These are phyloP conservation scores for Lachnellula occidentalis DNA, from an alignment of 2,329 filamentous ascomycete species.

Conservation along the genomic window DNA sequence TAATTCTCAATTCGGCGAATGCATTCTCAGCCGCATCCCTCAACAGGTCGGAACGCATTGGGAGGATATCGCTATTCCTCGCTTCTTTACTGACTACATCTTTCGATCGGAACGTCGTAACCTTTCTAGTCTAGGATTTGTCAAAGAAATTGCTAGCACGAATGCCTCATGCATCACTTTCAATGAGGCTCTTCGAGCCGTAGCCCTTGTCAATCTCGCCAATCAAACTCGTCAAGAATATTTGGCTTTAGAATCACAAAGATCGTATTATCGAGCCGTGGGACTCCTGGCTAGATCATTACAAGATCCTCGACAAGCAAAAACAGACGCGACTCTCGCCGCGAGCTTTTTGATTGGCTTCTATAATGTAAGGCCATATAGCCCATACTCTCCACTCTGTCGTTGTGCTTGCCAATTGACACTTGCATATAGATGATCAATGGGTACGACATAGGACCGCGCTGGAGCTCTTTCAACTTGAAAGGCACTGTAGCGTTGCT, in stretches of 20 bases:
- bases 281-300: background rate
- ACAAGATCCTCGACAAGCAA: background rate
- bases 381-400: background rate
- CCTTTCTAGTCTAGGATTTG: background rate
- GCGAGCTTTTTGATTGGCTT: background rate
- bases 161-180: background rate
- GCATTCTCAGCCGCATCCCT: background rate
- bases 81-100: background rate
- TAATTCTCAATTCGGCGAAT: background rate
- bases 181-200: background rate
- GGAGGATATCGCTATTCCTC: background rate
- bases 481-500: background rate
- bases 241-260: background rate
- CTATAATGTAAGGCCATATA: background rate
- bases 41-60: background rate
- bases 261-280: background rate
- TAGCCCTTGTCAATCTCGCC: background rate
- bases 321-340: background rate
- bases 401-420: background rate
- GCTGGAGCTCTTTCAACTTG: background rate
- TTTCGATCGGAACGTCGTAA: background rate
- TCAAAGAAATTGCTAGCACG: background rate
- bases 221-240: background rate
- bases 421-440: background rate
- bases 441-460: background rate